Percentiles rank a stretch among this genome's conserved stretches.
Conservation (phyloP, 1,284 basidiomycete genomes). For the Tilletia caries region DNA sequence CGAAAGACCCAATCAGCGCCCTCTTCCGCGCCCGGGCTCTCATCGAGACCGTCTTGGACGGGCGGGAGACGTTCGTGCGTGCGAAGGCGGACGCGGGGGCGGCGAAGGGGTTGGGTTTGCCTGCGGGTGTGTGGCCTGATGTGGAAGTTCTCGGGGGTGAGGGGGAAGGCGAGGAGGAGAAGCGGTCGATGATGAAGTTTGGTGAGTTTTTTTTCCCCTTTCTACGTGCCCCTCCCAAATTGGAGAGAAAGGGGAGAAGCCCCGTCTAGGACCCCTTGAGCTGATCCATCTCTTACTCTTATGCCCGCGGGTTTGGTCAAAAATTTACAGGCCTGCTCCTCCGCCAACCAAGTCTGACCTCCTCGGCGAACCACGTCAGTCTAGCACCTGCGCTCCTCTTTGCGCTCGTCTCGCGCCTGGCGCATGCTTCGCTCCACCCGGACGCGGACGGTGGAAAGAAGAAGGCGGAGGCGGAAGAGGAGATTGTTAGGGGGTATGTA, state of each 20-base stretch:
- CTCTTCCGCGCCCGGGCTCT: constrained; percentile 21
- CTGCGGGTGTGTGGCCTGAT: constrained; percentile 23
- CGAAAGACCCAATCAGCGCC: constrained; percentile 38
- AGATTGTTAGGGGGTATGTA: constrained; percentile 21
- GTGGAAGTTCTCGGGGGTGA: background rate
- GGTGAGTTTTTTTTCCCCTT: too few species aligned
- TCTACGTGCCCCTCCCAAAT: too few species aligned
- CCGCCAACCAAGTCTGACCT: constrained; percentile 26
- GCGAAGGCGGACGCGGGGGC: background rate
- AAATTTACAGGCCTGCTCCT: constrained; percentile 34
- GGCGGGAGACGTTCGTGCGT: background rate
- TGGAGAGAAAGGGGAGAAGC: too few species aligned
- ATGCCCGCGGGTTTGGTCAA: too few species aligned
- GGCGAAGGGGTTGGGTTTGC: background rate
- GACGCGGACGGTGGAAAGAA: background rate
- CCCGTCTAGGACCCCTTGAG: too few species aligned
- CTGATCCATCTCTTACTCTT: constrained; percentile 5
- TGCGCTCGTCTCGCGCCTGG: constrained; percentile 29
- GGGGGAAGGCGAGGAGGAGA: background rate
- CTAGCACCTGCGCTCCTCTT: constrained; percentile 29
- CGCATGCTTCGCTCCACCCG: background rate
- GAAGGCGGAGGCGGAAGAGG: too few species aligned
- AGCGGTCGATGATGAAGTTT: constrained; percentile 20
- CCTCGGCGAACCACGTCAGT: constrained; percentile 23
- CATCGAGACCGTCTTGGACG: constrained; percentile 12